These are phyloP conservation scores for Candida boleticola DNA, from an alignment of 805 yeast genomes.

Conservation along the genomic window DNA sequence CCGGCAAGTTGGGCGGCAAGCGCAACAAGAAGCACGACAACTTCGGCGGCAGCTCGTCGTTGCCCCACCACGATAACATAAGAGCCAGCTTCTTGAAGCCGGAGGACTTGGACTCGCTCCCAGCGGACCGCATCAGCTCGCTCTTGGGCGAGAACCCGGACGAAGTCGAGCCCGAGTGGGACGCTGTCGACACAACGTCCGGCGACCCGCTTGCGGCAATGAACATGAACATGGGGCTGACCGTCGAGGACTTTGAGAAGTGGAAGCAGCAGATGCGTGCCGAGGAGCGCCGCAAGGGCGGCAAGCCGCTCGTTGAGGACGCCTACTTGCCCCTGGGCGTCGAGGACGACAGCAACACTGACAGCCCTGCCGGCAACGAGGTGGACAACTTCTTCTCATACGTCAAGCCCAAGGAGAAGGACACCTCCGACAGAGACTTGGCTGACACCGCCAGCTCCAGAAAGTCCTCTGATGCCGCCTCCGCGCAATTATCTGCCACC, in stretches of 20 bases:
- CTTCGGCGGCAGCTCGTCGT: background rate
- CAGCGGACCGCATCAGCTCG: constrained; percentile 32
- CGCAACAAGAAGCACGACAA: constrained; percentile 13
- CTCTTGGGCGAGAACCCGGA: constrained; percentile 32
- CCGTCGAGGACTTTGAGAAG: constrained; percentile 56
- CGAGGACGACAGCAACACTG: constrained; percentile 9
- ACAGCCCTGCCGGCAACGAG: constrained; percentile 30
- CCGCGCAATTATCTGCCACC: constrained; percentile 3
- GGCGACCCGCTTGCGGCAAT: constrained; percentile 13
- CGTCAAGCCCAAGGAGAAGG: constrained; percentile 27
- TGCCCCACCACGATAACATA: background rate
- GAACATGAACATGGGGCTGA: constrained; percentile 44
- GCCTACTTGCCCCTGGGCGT: constrained; percentile 7
- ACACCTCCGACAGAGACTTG: too few species aligned
- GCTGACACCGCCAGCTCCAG: constrained; percentile 7
- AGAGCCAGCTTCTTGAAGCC: constrained; percentile 14
- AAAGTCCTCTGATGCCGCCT: constrained; percentile 2
- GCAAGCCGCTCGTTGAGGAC: constrained; percentile 26
- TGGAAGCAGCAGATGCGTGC: constrained; percentile 56
- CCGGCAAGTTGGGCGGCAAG: constrained; percentile 1
- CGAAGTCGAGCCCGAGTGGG: constrained; percentile 42
- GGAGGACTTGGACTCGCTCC: constrained; percentile 28
- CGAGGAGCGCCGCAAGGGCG: constrained; percentile 48
- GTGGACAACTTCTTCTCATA: constrained; percentile 44
- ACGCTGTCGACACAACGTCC: constrained; percentile 19